A percentile compares a stretch with the other conserved stretches of the same genome.
Evolutionary conservation across 495 filamentous ascomycete species (phyloP).

Genomic region (Annulohypoxylon maeteangense): DNA sequence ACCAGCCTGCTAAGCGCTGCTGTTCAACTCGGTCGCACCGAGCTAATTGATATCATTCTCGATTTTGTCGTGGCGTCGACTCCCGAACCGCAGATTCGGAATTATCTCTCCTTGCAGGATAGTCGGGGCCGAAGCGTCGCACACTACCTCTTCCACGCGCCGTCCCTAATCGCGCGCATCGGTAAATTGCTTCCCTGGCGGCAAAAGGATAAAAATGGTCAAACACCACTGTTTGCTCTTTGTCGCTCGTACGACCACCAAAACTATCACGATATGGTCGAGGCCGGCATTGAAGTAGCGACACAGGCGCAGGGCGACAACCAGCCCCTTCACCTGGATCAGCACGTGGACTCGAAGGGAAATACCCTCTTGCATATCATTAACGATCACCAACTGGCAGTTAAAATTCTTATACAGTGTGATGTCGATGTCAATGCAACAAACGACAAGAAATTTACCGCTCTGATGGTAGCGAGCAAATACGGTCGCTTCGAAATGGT

Average conservation of each 20-base stretch:
- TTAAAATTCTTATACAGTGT: constrained; percentile 79
- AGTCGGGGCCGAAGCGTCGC: constrained; percentile 86
- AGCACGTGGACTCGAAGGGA: constrained; percentile 91
- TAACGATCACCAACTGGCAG: constrained; percentile 81
- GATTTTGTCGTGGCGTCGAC: constrained; percentile 62
- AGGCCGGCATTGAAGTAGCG: constrained; percentile 78
- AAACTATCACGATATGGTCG: constrained; percentile 86
- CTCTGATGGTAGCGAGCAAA: constrained; percentile 99
- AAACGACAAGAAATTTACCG: constrained; percentile 95
- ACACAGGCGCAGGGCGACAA: constrained; percentile 78
- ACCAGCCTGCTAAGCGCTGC: constrained; percentile 93
- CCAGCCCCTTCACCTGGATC: constrained; percentile 85
- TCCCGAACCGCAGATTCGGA: constrained; percentile 57
- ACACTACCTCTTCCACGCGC: constrained; percentile 96
- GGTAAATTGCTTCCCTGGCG: constrained; percentile 86
- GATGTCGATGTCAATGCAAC: constrained; percentile 95
- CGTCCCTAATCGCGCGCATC: constrained; percentile 77
- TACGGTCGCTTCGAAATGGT: constrained; percentile 96
- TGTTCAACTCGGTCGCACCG: constrained; percentile 83
- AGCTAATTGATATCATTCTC: constrained; percentile 79
- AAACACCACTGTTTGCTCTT: constrained; percentile 94
- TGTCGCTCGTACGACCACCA: constrained; percentile 95
- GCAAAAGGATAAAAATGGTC: constrained; percentile 92
- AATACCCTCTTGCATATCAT: constrained; percentile 95
- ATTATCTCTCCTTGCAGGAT: constrained; percentile 81